Evolutionary conservation across 2,329 filamentous ascomycete genomes (phyloP), one percentile per base, ranked within the genome.

Genomic region (Huntiella abstrusa): DNA sequence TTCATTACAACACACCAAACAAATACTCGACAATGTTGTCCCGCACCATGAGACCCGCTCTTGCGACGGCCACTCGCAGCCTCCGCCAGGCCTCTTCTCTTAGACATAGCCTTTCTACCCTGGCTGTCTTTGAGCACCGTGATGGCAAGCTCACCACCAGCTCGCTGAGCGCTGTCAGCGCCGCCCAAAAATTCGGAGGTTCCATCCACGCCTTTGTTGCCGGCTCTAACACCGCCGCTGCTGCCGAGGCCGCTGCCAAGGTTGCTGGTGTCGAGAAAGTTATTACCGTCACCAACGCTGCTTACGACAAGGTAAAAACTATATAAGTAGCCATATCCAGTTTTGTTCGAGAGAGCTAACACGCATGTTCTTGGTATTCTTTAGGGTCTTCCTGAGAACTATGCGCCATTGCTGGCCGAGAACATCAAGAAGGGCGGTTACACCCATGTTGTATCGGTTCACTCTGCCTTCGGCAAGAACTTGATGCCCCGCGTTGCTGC

Each of bases 381-480:
- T 22, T 53, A 86, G 83, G 85, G 86, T 43, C 73, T 98, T 2
- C 78, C 91, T 45, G 91, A 98, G 66, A 95, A 84, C 68, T 96
- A 75, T 59, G 91, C 88, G n/a, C 83, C 86, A 47, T 69, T 98
- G 41, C 70, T 98, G 36, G 82, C 86, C 44, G 88, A 96, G 62
- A 98, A 96, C 63, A 88, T 96, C 64, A 93, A 93, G 67, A 91
- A 91, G 60, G 87, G 84, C 51, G 83, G 80, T 50, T 96, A 86
- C 62, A 93, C 87, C 51, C 91, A 98, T 59, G 74, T 98, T 52
- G 72, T 98, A 56, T 83, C 81, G 35, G 80, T 83, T 47, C 86
- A 96, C 67, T 91, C 87, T 17, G 86, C 91, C 1, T 98, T 98
- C 64, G 91, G 91, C 57, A 98, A 98, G 75, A 92, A 81, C 62